phyloP scores from a whole-genome alignment of 2,329 filamentous ascomycete species.

The Peltaster fructicola region DNA sequence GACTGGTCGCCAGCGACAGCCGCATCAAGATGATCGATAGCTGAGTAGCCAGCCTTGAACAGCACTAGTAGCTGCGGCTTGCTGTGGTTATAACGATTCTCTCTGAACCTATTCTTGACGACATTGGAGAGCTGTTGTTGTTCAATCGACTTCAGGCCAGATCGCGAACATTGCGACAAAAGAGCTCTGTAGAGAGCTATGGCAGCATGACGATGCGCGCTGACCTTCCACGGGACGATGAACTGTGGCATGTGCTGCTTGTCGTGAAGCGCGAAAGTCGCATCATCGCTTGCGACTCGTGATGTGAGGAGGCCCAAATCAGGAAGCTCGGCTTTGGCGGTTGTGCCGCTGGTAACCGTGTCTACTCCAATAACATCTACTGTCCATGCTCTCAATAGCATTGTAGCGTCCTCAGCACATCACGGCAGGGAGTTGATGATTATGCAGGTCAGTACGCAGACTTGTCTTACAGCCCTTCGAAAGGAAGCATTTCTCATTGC shows the following conservation, averaged over 20 bases:
- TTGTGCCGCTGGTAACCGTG: no score
- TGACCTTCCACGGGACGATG: constrained; percentile 28
- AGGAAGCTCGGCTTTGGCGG: no score
- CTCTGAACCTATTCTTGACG: constrained; percentile 43
- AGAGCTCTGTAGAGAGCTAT: constrained; percentile 58
- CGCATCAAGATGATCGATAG: constrained; percentile 26
- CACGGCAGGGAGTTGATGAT: no score
- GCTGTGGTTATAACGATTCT: constrained; percentile 41
- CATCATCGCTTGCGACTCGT: no score
- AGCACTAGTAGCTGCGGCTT: constrained; percentile 42
- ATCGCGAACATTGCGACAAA: constrained; percentile 33
- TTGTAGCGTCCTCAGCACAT: no score
- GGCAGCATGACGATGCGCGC: constrained; percentile 37
- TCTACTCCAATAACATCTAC: no score
- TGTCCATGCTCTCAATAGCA: no score
- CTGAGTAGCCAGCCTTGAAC: constrained; percentile 51
- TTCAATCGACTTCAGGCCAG: constrained; percentile 4
- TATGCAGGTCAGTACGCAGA: no score
- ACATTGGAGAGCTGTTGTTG: constrained; percentile 37
- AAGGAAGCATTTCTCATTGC: no score
- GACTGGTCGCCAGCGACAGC: constrained; percentile 17
- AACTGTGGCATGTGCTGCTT: constrained; percentile 12
- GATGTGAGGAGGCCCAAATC: no score
- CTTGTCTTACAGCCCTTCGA: no score
- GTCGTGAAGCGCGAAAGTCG: no score